phyloP scores from a whole-genome alignment of 345 rosid species.

The Syzygium jambos region DNA sequence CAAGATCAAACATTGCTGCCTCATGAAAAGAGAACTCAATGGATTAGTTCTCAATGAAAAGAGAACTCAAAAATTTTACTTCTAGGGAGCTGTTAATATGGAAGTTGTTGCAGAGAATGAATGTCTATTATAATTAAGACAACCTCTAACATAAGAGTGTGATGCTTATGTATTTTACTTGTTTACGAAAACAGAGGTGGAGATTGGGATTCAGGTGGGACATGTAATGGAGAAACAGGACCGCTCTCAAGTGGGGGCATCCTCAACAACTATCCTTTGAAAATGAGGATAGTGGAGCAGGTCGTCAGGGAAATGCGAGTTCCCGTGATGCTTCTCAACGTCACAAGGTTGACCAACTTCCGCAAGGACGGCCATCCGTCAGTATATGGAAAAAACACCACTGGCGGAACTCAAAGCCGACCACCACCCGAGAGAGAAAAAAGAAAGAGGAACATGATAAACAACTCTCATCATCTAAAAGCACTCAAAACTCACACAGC shows the following conservation, averaged over 20 bases:
- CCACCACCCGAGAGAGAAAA: too few relatives aligned
- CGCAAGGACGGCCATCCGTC: slow-evolving; percentile 95
- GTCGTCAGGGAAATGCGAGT: slow-evolving; percentile 46
- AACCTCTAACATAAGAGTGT: not conserved
- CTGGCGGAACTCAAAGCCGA: slow-evolving; percentile 3
- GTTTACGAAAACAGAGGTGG: slow-evolving; percentile 58
- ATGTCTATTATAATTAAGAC: not conserved
- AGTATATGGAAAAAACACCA: slow-evolving; percentile 48
- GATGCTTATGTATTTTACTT: not conserved
- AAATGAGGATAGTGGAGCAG: slow-evolving; percentile 89
- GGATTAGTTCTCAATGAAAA: too few relatives aligned
- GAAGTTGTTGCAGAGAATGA: not conserved
- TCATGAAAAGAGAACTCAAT: not conserved
- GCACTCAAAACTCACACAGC: too few relatives aligned
- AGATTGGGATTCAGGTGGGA: slow-evolving; percentile 95
- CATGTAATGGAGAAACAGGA: slow-evolving; percentile 68
- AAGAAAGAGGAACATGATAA: too few relatives aligned
- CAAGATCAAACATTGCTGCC: not conserved
- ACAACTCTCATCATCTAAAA: too few relatives aligned
- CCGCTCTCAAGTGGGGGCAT: slow-evolving; percentile 56
- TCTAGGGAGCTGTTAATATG: too few relatives aligned
- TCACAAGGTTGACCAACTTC: slow-evolving; percentile 77
- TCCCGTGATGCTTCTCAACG: slow-evolving; percentile 62
- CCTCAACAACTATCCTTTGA: slow-evolving; percentile 56
- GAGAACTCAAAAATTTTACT: too few relatives aligned